These are phyloP conservation scores for Trichoderma sp. DNA, from an alignment of 2,329 filamentous ascomycete genomes.

Conservation along the genomic window DNA sequence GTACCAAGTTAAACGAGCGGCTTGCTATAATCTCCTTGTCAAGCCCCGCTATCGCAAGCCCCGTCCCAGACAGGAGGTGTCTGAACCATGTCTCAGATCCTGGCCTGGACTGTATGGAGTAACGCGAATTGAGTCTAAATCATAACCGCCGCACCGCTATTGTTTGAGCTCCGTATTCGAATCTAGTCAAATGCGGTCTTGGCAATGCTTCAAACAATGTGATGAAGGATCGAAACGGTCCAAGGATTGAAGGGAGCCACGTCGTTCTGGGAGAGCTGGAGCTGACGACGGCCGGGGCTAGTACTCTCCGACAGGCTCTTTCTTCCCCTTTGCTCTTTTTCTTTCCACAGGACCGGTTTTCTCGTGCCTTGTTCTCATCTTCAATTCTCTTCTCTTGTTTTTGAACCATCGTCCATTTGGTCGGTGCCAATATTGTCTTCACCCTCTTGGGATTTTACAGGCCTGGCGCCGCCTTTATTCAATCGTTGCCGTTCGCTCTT, in stretches of 20 bases:
- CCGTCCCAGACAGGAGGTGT: slow-evolving; percentile 34
- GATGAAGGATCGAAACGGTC: background rate
- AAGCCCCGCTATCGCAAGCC: slow-evolving; percentile 17
- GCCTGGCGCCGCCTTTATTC: slow-evolving; percentile 23
- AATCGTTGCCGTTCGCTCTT: slow-evolving; percentile 23
- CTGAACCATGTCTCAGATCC: slow-evolving; percentile 36
- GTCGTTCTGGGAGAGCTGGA: slow-evolving; percentile 1
- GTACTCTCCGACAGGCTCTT: slow-evolving; percentile 23
- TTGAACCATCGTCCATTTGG: slow-evolving; percentile 15
- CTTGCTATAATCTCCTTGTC: slow-evolving; percentile 5
- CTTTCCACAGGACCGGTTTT: slow-evolving; percentile 26
- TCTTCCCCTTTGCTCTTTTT: slow-evolving; percentile 26
- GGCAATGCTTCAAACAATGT: slow-evolving; percentile 19
- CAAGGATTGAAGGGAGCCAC: slow-evolving; percentile 13
- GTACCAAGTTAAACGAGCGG: slow-evolving; percentile 6
- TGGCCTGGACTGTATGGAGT: background rate
- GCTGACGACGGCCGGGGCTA: slow-evolving; percentile 22
- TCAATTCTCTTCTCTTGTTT: slow-evolving; percentile 26
- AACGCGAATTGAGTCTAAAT: slow-evolving; percentile 12
- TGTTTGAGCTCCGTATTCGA: slow-evolving; percentile 23
- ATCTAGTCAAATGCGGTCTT: slow-evolving; percentile 3
- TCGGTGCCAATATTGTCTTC: slow-evolving; percentile 6
- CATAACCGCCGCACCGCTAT: slow-evolving; percentile 11
- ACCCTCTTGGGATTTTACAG: slow-evolving; percentile 10
- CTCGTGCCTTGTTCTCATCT: slow-evolving; percentile 25